Percentiles rank a stretch among this genome's conserved stretches.
phyloP scores from a whole-genome alignment of 305 asterid genomes.

The Fraxinus dipetala region DNA sequence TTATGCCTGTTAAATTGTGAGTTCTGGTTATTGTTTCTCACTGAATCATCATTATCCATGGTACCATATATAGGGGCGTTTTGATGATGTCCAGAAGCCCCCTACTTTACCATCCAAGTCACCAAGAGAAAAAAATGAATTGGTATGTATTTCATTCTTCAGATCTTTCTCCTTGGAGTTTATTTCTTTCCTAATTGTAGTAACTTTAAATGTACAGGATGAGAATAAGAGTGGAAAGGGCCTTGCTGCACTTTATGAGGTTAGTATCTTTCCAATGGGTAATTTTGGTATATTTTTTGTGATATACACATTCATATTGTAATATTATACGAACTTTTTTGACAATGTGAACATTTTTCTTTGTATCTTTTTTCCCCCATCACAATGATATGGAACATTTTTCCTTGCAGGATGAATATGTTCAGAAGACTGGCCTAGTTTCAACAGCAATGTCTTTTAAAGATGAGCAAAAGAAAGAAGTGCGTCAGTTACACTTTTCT shows the following conservation, averaged over 20 bases:
- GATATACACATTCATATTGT: background rate
- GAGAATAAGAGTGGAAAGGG: constrained; percentile 91
- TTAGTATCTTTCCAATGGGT: constrained; percentile 25
- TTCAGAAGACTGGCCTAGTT: constrained; percentile 85
- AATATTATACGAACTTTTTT: background rate
- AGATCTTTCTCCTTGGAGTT: constrained; percentile 15
- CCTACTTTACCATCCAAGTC: constrained; percentile 55
- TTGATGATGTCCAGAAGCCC: constrained; percentile 77
- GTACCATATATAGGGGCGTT: constrained; percentile 60
- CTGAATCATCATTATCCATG: constrained; percentile 8
- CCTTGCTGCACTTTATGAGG: constrained; percentile 91
- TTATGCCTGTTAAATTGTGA: background rate
- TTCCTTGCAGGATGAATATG: constrained; percentile 74
- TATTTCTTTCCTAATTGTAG: constrained; percentile 16
- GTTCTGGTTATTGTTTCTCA: background rate
- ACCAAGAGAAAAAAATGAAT: constrained; percentile 62
- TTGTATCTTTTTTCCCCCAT: background rate
- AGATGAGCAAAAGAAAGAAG: constrained; percentile 93
- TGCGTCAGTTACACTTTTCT: constrained; percentile 30
- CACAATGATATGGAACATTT: constrained; percentile 10
- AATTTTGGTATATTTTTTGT: background rate
- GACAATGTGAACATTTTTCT: background rate
- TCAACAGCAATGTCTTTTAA: constrained; percentile 66
- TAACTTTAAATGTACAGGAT: constrained; percentile 51
- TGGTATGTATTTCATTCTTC: constrained; percentile 44